A percentile compares a stretch with the other conserved stretches of the same genome.
phyloP scores from a whole-genome alignment of 164 flowering plant species.

The Vitis amurensis region DNA sequence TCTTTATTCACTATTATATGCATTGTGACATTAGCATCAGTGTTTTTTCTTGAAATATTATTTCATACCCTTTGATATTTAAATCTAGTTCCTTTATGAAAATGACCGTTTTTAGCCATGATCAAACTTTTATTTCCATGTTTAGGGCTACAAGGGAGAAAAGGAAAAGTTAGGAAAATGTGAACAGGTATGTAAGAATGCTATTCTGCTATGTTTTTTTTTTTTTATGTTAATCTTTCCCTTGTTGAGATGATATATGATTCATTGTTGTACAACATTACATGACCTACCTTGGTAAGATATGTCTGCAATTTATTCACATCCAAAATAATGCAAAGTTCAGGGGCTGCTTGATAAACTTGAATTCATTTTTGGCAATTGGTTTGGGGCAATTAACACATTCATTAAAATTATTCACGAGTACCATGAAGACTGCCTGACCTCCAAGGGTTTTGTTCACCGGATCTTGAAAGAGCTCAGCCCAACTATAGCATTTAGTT shows the following conservation, averaged over 20 bases:
- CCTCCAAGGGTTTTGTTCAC: no score
- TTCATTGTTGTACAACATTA: no score
- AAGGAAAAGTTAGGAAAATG: constrained; percentile 61
- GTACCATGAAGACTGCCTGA: no score
- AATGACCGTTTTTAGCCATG: neutral
- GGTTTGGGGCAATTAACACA: no score
- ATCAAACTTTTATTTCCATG: constrained; percentile 2
- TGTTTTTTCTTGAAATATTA: neutral
- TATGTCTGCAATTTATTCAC: no score
- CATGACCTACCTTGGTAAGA: no score
- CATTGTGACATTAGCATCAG: neutral
- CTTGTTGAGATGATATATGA: neutral
- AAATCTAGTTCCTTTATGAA: neutral
- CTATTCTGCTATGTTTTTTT: neutral
- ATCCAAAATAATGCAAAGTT: no score
- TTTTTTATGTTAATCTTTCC: neutral
- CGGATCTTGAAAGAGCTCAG: no score
- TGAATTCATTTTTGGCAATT: no score
- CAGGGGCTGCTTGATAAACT: no score
- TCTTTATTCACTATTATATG: neutral
- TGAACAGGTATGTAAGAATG: constrained; percentile 51
- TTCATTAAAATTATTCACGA: no score
- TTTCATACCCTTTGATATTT: neutral
- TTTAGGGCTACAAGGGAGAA: constrained; percentile 63
- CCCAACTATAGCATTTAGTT: no score